phyloP scores from a whole-genome alignment of 2,329 filamentous ascomycete genomes.

The Colletotrichum tanaceti region DNA sequence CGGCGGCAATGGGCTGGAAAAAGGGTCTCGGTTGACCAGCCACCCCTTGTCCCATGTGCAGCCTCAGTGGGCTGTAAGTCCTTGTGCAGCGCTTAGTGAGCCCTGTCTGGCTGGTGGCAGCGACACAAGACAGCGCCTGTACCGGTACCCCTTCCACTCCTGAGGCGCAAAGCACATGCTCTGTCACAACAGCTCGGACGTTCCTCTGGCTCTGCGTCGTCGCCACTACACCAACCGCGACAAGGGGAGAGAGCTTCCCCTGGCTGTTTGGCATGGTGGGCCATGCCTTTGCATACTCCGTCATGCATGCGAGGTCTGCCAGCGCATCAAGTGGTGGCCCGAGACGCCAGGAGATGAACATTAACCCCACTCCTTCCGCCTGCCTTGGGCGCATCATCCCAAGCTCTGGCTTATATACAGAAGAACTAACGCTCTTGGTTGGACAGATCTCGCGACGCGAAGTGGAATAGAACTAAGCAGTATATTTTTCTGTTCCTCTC shows the following conservation, averaged over 20 bases:
- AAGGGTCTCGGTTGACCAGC: constrained; percentile 26
- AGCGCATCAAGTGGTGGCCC: constrained; percentile 62
- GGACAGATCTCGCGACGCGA: constrained; percentile 51
- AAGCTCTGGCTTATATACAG: constrained; percentile 54
- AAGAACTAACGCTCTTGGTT: constrained; percentile 56
- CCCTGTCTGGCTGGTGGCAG: constrained; percentile 28
- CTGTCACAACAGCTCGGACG: constrained; percentile 46
- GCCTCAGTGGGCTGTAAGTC: constrained; percentile 28
- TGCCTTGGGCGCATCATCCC: constrained; percentile 50
- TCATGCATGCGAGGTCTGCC: constrained; percentile 64
- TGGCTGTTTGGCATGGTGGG: constrained; percentile 59
- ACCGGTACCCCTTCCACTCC: constrained; percentile 36
- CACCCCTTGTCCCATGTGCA: constrained; percentile 19
- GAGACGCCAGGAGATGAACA: constrained; percentile 52
- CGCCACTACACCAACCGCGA: constrained; percentile 44
- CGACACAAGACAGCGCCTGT: constrained; percentile 33
- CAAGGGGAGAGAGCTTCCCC: constrained; percentile 44
- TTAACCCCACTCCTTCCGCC: constrained; percentile 45
- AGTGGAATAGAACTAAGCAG: constrained; percentile 47
- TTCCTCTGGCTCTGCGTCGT: constrained; percentile 39
- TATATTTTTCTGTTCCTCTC: constrained; percentile 48
- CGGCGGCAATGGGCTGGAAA: constrained; percentile 8
- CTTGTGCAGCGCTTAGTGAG: constrained; percentile 38
- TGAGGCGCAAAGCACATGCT: constrained; percentile 31
- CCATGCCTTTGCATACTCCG: constrained; percentile 66